Conservation (phyloP, 768 basidiomycete genomes). For the Saitozyma podzolica region DNA sequence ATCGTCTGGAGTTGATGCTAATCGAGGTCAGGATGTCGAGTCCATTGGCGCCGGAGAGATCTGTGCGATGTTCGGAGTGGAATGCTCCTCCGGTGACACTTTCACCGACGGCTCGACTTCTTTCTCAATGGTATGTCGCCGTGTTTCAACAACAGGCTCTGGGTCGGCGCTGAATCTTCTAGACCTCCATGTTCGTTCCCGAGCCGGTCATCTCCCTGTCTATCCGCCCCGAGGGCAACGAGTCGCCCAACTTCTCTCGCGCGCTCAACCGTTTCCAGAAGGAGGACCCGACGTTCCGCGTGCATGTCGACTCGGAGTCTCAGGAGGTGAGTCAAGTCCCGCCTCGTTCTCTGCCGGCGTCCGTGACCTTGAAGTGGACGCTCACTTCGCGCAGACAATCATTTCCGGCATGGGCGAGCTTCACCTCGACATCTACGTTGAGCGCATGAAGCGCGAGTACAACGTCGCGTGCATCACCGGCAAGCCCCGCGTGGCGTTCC, state of each 20-base stretch:
- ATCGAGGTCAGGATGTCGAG: slow-evolving; percentile 72
- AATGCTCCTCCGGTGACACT: slow-evolving; percentile 96
- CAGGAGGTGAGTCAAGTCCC: slow-evolving; percentile 69
- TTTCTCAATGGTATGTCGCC: slow-evolving; percentile 78
- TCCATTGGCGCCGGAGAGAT: slow-evolving; percentile 96
- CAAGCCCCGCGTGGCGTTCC: slow-evolving; percentile 93
- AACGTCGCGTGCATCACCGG: slow-evolving; percentile 89
- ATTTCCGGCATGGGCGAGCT: slow-evolving; percentile 99
- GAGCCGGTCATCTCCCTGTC: slow-evolving; percentile 97
- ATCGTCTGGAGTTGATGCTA: slow-evolving; percentile 3
- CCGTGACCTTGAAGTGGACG: slow-evolving; percentile 5
- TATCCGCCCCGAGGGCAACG: slow-evolving; percentile 85
- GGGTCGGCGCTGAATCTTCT: slow-evolving; percentile 7
- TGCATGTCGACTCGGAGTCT: slow-evolving; percentile 89
- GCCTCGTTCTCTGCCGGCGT: neutral
- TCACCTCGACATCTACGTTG: slow-evolving; percentile 97
- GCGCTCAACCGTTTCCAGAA: slow-evolving; percentile 97
- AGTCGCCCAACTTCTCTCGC: slow-evolving; percentile 94
- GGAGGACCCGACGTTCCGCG: slow-evolving; percentile 98
- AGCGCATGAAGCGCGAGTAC: slow-evolving; percentile 98
- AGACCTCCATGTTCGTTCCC: slow-evolving; percentile 98
- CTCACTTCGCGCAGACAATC: slow-evolving; percentile 68
- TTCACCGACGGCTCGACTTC: slow-evolving; percentile 90
- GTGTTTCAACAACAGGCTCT: neutral
- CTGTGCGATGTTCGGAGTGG: slow-evolving; percentile 98